Evolutionary conservation across 805 yeast genomes (phyloP), one percentile per base, ranked within the genome.

Genomic region (Scheffersomyces ergatensis): DNA sequence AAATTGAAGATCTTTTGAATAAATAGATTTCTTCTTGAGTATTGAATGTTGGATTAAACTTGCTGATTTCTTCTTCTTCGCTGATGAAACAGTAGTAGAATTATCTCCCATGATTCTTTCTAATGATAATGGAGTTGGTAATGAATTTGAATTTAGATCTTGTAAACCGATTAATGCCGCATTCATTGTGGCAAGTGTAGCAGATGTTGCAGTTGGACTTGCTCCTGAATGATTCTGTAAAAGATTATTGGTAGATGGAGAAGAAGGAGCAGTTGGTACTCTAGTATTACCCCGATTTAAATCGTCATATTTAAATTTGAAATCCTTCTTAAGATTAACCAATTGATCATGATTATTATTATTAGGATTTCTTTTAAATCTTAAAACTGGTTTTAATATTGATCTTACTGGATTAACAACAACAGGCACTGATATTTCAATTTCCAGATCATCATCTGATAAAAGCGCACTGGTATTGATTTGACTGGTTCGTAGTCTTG

Each of bases 391-490:
- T 33, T 44, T 47, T 19, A 46, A 42, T 12, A 49, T 47, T 7
- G 56, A 40, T 35, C 55, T 46, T 17, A 44, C 20, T 14, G 44
- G 34, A 9, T 13, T 13, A 29, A 13, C 18, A 29, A 9, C 32
- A 29, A 29, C 13, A 16, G 39, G 38, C 24, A 34, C 39, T 31
- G 42, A 16, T 11, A 46, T 31, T 19, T 64, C 70, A 12, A 54
- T 45, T 40, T 66, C 70, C 8, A 64, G 62, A 30, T 65, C 72
- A 29, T 66, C 71, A 45, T 67, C 72, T 20, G 70, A 62, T 8
- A 62, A 39, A 13, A 64, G 36, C 6, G 59, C 64, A 17, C 50
- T 53, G 27, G 25, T 36, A 20, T 33, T 38, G 15, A 41, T 23
- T 20, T 12, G 29, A 7, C 24, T 9, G 19, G 19, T 32, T 38